phyloP scores from a whole-genome alignment of 306 rosid species.

The Cucumis cinereus region DNA sequence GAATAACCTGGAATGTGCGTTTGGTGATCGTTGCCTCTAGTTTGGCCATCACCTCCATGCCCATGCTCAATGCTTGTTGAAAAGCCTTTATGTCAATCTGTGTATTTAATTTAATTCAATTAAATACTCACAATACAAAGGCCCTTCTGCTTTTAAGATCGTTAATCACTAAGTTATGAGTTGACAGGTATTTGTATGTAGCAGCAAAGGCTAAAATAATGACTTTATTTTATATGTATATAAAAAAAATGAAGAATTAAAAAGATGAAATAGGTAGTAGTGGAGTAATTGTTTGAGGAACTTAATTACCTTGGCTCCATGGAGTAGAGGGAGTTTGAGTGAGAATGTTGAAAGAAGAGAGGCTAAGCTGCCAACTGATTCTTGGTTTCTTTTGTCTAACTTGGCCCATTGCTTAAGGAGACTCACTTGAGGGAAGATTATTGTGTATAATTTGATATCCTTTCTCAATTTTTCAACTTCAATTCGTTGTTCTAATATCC shows the following conservation, averaged over 20 bases:
- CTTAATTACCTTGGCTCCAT: slow-evolving; percentile 32
- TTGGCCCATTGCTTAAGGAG: slow-evolving; percentile 46
- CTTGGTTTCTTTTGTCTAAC: slow-evolving; percentile 49
- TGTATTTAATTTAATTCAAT: background rate
- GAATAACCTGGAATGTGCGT: slow-evolving; percentile 35
- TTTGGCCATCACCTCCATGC: slow-evolving; percentile 32
- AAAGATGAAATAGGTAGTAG: too few species aligned
- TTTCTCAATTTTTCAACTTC: slow-evolving; percentile 29
- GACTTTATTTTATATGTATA: too few species aligned
- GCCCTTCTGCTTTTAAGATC: too few species aligned
- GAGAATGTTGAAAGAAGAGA: slow-evolving; percentile 42
- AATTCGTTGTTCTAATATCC: slow-evolving; percentile 26
- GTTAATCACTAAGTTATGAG: background rate
- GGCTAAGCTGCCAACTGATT: slow-evolving; percentile 32
- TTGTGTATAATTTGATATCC: slow-evolving; percentile 31
- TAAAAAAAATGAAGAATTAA: background rate
- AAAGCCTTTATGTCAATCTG: slow-evolving; percentile 37
- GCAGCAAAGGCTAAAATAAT: too few species aligned
- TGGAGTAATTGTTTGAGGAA: background rate
- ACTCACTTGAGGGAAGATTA: slow-evolving; percentile 36
- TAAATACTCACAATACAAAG: background rate
- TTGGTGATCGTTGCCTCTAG: slow-evolving; percentile 20
- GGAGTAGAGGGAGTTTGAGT: slow-evolving; percentile 27
- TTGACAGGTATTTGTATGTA: too few species aligned
- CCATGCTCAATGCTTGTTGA: slow-evolving; percentile 33